Base-by-base conservation (phyloP, 352 stramenopile genomes). In the Globisporangium sylvaticum region DNA sequence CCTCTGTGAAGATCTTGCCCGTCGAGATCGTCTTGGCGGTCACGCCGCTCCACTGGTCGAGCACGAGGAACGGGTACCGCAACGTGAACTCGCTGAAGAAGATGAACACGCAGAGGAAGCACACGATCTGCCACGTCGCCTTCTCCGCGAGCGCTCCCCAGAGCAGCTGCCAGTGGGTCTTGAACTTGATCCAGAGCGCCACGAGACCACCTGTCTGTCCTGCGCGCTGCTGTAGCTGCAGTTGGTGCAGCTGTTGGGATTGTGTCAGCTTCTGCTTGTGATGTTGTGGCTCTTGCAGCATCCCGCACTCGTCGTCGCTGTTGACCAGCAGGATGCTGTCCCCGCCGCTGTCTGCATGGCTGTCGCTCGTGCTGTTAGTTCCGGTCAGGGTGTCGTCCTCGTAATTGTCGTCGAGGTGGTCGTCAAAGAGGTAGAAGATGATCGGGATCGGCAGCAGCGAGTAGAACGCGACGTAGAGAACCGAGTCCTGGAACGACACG, bases 11-110 rank as follows among this genome's bases (percentile, higher is more conserved):
- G 29, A 73, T 75, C 39, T 76, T 71, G 55, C 66, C 70, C 0
- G 48, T 71, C 3, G 78, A 79, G 37, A 62, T 60, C 24, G 70
- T 70, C 55, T 75, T 75, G 31, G 64, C 39, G 15, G 72, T 80
- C 63, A 83, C 78, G n/a, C 72, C 71, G 59, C 65, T 75, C 78
- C 78, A 85, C 54, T 78, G 59, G 29, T 81, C 71, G 20, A 85
- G 66, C 32, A 77, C 62, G 5, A 66, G 68, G 9, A 72, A 76
- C 32, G 78, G 71, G 52, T 85, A 85, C 37, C 67, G 75, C 8
- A 85, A 56, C 7, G 78, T 79, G 55, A 85, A 85, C 55, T 85
- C 78, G 25, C 66, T 76, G 54, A 85, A 78, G 62, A 85, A 77
- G 48, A 85, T 71, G 58, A 80, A 83, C 15, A 77, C 67, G 37